These are phyloP conservation scores for Chrysanthemum lavandulifolium DNA, from an alignment of 129 eudicot genomes.

Conservation along the genomic window DNA sequence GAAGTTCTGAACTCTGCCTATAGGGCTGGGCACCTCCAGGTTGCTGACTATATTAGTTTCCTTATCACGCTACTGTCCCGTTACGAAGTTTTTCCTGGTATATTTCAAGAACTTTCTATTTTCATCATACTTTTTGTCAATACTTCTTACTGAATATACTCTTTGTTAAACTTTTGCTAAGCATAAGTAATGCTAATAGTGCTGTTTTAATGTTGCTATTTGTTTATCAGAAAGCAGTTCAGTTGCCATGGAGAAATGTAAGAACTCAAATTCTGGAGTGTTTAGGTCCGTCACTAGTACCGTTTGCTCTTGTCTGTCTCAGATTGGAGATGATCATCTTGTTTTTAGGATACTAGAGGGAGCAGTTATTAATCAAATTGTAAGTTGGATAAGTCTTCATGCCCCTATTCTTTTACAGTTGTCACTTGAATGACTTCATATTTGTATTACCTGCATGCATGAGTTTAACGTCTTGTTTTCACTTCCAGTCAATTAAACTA, in stretches of 20 bases:
- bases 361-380: conserved; percentile 34
- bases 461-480: not conserved
- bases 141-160: not conserved
- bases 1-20: conserved; percentile 70
- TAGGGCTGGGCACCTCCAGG: conserved; percentile 70
- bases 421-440: not conserved
- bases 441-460: not conserved
- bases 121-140: not conserved
- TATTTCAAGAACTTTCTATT: not conserved
- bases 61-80: conserved; percentile 70
- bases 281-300: conserved; percentile 47
- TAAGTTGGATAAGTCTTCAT: not conserved
- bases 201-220: not conserved
- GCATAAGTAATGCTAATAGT: not conserved
- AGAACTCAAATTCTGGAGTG: conserved; percentile 41
- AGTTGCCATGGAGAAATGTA: conserved; percentile 23
- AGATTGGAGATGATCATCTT: conserved; percentile 69
- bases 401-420: not conserved
- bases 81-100: conserved; percentile 58
- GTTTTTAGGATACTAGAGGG: conserved; percentile 73
- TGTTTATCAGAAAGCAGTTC: conserved; percentile 47
- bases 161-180: not conserved
- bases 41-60: conserved; percentile 75
- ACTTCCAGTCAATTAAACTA: conserved; percentile 43
- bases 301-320: conserved; percentile 66